A percentile compares a stretch with the other conserved stretches of the same genome.
These are phyloP conservation scores for Tylopilus sp. DNA, from an alignment of 768 basidiomycete species.

Conservation along the genomic window DNA sequence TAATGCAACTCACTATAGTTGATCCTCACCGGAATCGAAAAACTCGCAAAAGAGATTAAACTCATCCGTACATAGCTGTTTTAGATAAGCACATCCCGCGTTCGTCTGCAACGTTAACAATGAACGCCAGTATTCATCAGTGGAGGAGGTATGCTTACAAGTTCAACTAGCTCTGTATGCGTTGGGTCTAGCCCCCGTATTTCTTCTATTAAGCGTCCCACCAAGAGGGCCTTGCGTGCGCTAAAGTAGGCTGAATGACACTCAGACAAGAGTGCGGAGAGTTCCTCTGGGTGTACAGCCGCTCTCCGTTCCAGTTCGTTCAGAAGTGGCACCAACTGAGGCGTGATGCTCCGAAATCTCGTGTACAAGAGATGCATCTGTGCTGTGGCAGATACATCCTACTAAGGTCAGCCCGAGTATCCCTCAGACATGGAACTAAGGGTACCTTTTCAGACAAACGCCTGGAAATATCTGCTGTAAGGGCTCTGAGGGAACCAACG, in stretches of 20 bases:
- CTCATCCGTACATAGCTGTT: conserved; percentile 88
- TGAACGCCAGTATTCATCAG: neutral
- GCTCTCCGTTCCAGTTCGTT: conserved; percentile 84
- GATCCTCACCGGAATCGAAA: conserved; percentile 81
- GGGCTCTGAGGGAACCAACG: conserved; percentile 74
- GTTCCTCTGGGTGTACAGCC: conserved; percentile 74
- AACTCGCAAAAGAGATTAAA: conserved; percentile 82
- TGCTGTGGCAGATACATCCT: conserved; percentile 79
- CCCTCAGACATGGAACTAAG: neutral
- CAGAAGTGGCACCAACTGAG: conserved; percentile 72
- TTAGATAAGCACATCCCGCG: conserved; percentile 88
- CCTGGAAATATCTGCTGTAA: conserved; percentile 74
- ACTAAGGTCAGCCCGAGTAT: neutral
- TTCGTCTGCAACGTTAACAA: conserved; percentile 56
- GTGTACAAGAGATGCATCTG: conserved; percentile 87
- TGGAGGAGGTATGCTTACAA: conserved; percentile 46
- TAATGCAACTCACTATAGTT: conserved; percentile 54
- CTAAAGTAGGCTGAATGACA: conserved; percentile 85
- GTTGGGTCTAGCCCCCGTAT: conserved; percentile 78
- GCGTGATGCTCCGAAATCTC: conserved; percentile 72
- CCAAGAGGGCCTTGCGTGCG: conserved; percentile 67
- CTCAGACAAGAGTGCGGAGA: conserved; percentile 75
- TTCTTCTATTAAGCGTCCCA: conserved; percentile 73
- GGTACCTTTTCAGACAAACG: conserved; percentile 73
- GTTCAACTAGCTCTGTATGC: conserved; percentile 80